Evolutionary conservation across 1,139 yeast species (phyloP).

Genomic region (Yamadazyma jaroonii): DNA sequence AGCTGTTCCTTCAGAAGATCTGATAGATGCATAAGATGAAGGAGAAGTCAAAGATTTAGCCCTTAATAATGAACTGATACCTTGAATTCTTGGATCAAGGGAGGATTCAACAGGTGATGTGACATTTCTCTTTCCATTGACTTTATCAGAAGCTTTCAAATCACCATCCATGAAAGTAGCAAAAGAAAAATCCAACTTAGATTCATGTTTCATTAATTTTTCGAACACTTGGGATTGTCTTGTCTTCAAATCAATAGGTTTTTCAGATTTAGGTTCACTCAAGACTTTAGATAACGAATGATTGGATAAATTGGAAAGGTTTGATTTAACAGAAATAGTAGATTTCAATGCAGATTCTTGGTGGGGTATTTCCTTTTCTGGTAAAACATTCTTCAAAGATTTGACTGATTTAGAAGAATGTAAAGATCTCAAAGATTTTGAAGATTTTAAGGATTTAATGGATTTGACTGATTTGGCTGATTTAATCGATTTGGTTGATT

Average conservation of each 20-base stretch:
- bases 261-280: conserved; percentile 3
- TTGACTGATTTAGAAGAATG: conserved; percentile 1
- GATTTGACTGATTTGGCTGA: conserved; percentile 1
- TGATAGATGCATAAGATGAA: conserved; percentile 22
- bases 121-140: conserved; percentile 14
- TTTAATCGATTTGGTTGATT: conserved; percentile 8
- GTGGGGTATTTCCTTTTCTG: too few relatives aligned
- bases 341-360: background rate
- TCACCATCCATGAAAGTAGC: background rate
- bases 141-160: background rate
- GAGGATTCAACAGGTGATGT: conserved; percentile 25
- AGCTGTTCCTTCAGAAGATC: conserved; percentile 27
- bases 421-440: background rate
- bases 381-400: background rate
- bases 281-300: background rate
- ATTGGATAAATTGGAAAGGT: background rate
- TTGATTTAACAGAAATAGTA: background rate
- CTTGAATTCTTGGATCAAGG: conserved; percentile 36
- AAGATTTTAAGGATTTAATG: background rate
- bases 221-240: conserved; percentile 29
- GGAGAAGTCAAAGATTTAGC: conserved; percentile 39
- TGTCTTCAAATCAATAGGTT: conserved; percentile 11
- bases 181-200: conserved; percentile 18
- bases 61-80: conserved; percentile 29
- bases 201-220: conserved; percentile 28